A percentile compares a stretch with the other conserved stretches of the same genome.
phyloP scores from a whole-genome alignment of 164 flowering plant genomes.

The Nymphaea colorata region DNA sequence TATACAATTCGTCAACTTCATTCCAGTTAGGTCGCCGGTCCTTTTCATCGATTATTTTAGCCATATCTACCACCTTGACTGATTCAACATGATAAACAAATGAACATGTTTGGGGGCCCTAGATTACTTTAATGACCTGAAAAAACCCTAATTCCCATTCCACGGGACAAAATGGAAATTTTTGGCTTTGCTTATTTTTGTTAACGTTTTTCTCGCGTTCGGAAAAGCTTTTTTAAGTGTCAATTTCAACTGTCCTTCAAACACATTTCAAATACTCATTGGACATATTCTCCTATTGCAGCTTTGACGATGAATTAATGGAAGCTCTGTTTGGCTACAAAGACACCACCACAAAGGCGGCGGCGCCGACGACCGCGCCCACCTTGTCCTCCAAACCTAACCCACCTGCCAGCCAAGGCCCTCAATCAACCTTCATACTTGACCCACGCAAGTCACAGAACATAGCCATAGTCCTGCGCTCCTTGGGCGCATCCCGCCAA shows the following conservation, averaged over 20 bases:
- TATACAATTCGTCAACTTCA: no score
- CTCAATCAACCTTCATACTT: slow-evolving; percentile 45
- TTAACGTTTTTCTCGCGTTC: no score
- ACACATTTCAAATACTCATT: background rate
- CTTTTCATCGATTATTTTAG: no score
- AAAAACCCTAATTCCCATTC: no score
- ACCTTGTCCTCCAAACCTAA: background rate
- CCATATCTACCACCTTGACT: no score
- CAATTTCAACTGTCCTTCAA: background rate
- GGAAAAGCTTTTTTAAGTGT: no score
- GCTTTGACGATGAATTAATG: slow-evolving; percentile 82
- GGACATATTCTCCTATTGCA: slow-evolving; percentile 4
- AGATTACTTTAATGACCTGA: no score
- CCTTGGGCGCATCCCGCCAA: slow-evolving; percentile 32
- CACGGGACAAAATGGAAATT: no score
- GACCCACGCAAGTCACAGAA: slow-evolving; percentile 69
- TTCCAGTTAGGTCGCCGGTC: no score
- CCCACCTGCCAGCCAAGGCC: slow-evolving; percentile 1
- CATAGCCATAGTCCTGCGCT: slow-evolving; percentile 42
- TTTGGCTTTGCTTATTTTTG: no score
- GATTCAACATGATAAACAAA: no score
- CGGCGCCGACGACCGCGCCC: background rate
- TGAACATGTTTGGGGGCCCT: no score
- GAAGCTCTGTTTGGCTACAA: slow-evolving; percentile 80
- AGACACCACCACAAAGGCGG: slow-evolving; percentile 27